Conservation (phyloP, 352 stramenopile species). For the Globisporangium uncinulatum region DNA sequence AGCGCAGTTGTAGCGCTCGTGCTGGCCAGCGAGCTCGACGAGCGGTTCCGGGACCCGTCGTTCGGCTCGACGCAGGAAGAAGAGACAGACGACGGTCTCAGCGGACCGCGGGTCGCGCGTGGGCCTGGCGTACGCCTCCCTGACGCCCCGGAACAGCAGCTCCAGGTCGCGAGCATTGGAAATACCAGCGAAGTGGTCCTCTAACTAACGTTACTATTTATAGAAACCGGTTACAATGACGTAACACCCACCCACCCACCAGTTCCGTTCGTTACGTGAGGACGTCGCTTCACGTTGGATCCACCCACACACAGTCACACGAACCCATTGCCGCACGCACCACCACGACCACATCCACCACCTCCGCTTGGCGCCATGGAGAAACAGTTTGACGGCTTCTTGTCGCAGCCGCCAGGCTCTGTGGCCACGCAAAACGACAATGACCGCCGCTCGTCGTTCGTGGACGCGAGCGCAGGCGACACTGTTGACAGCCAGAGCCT, state of each 20-base stretch:
- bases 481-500: conserved; percentile 10
- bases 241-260: no score
- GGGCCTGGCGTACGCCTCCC: not conserved
- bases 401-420: conserved; percentile 7
- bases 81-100: conserved; percentile 23
- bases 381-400: conserved; percentile 28
- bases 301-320: not conserved
- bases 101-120: not conserved
- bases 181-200: conserved; percentile 8
- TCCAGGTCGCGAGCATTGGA: conserved; percentile 10
- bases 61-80: conserved; percentile 27
- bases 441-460: conserved; percentile 6
- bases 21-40: conserved; percentile 44
- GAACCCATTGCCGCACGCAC: not conserved
- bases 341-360: not conserved
- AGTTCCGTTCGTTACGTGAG: no score
- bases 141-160: conserved; percentile 6
- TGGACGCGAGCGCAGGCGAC: not conserved
- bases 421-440: not conserved
- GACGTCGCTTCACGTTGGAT: no score
- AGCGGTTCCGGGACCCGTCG: conserved; percentile 20
- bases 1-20: conserved; percentile 43
- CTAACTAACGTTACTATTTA: conserved; percentile 4
- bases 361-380: conserved; percentile 18
- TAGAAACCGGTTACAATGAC: no score